A percentile compares a stretch with the other conserved stretches of the same genome.
Evolutionary conservation across 1,139 yeast species (phyloP).

Genomic region (Candida sanyaensis): DNA sequence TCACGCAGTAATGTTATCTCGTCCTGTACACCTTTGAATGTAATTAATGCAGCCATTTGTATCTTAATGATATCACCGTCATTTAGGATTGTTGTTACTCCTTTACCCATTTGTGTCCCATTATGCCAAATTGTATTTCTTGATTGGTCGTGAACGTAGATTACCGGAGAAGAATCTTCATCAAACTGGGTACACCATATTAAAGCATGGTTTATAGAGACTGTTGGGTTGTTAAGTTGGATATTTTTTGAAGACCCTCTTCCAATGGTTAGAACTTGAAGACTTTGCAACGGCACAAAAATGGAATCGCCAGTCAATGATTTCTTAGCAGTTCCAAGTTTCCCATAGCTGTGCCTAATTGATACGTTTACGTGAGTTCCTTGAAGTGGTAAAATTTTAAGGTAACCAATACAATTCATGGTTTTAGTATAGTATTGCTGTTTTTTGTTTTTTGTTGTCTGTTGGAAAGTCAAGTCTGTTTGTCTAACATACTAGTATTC

Average conservation of each 20-base stretch:
- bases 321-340: not conserved
- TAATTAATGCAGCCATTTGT: constrained; percentile 27
- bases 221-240: constrained; percentile 15
- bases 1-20: not conserved
- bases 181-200: constrained; percentile 57
- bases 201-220: constrained; percentile 47
- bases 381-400: constrained; percentile 2
- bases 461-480: not conserved
- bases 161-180: constrained; percentile 43
- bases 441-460: not conserved
- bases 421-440: not conserved
- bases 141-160: constrained; percentile 57
- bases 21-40: constrained; percentile 14
- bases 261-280: constrained; percentile 18
- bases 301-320: not conserved
- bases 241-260: constrained; percentile 15
- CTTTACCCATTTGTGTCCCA: constrained; percentile 30
- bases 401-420: constrained; percentile 2
- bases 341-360: not conserved
- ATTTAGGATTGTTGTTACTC: constrained; percentile 36
- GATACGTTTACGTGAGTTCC: not conserved
- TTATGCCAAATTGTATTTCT: constrained; percentile 56
- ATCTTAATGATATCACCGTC: constrained; percentile 47
- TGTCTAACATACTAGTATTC: not conserved
- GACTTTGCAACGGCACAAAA: constrained; percentile 12